A percentile compares a stretch with the other conserved stretches of the same genome.
Conservation (phyloP, 2,329 filamentous ascomycete species). For the Drechslera avenae region DNA sequence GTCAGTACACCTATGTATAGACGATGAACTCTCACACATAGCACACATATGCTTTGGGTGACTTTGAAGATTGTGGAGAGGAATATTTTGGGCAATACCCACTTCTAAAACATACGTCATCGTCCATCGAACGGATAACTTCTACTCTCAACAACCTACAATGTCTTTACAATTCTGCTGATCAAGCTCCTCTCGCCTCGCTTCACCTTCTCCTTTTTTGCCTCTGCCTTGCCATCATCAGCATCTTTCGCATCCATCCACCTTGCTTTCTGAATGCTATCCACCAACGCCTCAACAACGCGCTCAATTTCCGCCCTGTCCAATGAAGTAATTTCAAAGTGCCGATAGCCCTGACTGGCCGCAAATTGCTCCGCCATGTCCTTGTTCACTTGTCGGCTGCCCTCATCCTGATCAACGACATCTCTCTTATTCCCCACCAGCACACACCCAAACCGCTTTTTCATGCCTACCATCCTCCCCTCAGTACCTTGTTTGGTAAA, state of each 20-base stretch:
- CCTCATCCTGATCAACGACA: conserved; percentile 6
- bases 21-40: too few species aligned
- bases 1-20: too few species aligned
- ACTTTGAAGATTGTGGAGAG: too few species aligned
- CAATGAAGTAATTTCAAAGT: conserved; percentile 26
- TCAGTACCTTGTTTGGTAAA: background rate
- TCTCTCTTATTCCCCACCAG: conserved; percentile 39
- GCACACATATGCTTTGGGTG: too few species aligned
- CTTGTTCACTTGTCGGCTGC: conserved; percentile 19
- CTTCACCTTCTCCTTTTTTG: background rate
- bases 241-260: conserved; percentile 15
- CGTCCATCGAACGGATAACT: too few species aligned
- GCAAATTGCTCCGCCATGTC: conserved; percentile 33
- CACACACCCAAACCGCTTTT: conserved; percentile 34
- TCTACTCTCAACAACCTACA: too few species aligned
- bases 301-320: conserved; percentile 14
- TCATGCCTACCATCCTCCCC: conserved; percentile 2
- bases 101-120: too few species aligned
- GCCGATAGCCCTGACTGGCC: conserved; percentile 25
- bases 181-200: too few species aligned
- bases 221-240: background rate
- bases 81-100: too few species aligned
- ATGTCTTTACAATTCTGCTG: too few species aligned
- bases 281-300: conserved; percentile 23
- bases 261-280: conserved; percentile 14